A percentile compares a stretch with the other conserved stretches of the same genome.
phyloP scores from a whole-genome alignment of 2,329 filamentous ascomycete genomes.

The Colletotrichum australisinense region DNA sequence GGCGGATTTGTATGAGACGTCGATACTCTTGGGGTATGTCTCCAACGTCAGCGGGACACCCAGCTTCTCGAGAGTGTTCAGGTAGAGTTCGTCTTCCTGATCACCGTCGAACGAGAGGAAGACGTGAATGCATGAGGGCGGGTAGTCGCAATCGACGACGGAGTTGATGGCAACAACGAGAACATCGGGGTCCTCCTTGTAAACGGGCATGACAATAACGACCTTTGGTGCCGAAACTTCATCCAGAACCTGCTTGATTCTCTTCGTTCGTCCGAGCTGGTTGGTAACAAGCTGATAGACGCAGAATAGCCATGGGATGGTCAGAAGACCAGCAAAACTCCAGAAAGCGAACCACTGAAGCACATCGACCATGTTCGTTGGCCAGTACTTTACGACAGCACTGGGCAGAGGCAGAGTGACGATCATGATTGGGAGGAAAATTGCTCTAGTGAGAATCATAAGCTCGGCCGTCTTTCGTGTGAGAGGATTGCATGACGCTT shows the following conservation, averaged over 20 bases:
- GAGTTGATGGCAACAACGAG: conserved; percentile 90
- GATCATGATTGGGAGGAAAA: conserved; percentile 94
- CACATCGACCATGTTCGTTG: conserved; percentile 72
- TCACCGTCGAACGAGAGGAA: conserved; percentile 97
- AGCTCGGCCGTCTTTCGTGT: background rate
- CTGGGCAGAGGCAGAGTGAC: conserved; percentile 88
- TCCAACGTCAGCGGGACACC: conserved; percentile 83
- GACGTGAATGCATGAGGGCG: conserved; percentile 89
- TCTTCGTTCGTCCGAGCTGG: conserved; percentile 82
- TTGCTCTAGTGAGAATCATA: conserved; percentile 58
- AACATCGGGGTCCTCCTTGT: conserved; percentile 88
- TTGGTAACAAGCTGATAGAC: conserved; percentile 92
- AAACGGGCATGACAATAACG: conserved; percentile 96
- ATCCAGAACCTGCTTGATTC: conserved; percentile 86
- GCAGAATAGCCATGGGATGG: conserved; percentile 92
- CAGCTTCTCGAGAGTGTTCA: conserved; percentile 86
- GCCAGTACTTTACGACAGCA: conserved; percentile 79
- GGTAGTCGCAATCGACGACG: conserved; percentile 93
- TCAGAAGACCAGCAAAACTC: conserved; percentile 87
- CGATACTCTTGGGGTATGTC: conserved; percentile 88
- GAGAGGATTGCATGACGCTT: background rate
- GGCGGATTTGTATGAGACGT: conserved; percentile 84
- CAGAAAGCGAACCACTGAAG: conserved; percentile 98
- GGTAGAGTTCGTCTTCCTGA: conserved; percentile 87
- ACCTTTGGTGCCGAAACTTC: conserved; percentile 91